Conservation (phyloP, 228 moss, liverwort and hornwort genomes). For the Sphagnum fallax region DNA sequence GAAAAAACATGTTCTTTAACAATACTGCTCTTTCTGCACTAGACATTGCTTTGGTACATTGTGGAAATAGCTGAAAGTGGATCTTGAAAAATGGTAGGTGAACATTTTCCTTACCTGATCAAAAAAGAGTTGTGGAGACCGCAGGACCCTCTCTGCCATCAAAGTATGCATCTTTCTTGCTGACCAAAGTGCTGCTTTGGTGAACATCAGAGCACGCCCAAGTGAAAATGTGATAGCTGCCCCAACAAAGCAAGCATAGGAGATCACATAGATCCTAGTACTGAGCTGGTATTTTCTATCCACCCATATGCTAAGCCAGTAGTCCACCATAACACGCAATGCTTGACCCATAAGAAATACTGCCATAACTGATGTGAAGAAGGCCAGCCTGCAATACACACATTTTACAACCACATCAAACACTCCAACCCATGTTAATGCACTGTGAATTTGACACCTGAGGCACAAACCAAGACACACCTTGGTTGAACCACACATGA, state of each 20-base stretch:
- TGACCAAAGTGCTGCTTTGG: conserved; percentile 40
- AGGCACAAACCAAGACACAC: no score
- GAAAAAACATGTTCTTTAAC: no score
- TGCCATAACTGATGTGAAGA: conserved; percentile 19
- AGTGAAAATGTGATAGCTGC: conserved; percentile 44
- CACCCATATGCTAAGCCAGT: conserved; percentile 79
- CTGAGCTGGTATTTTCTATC: conserved; percentile 37
- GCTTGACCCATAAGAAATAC: conserved; percentile 61
- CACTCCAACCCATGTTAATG: no score
- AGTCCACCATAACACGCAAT: conserved; percentile 79
- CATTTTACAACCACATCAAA: neutral
- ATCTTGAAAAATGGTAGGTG: no score
- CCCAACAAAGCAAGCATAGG: conserved; percentile 43
- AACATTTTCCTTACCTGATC: conserved; percentile 46
- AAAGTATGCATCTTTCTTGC: conserved; percentile 59
- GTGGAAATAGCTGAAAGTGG: no score
- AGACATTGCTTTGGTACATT: no score
- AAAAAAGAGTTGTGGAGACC: conserved; percentile 77
- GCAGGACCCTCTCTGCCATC: conserved; percentile 72
- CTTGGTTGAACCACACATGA: no score
- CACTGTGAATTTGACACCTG: neutral
- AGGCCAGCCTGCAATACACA: conserved; percentile 29
- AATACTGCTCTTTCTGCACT: no score
- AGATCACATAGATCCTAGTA: conserved; percentile 48
- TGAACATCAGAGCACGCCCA: conserved; percentile 37